These are phyloP conservation scores for Fusarium drepaniforme DNA, from an alignment of 2,329 filamentous ascomycete genomes.

Conservation along the genomic window DNA sequence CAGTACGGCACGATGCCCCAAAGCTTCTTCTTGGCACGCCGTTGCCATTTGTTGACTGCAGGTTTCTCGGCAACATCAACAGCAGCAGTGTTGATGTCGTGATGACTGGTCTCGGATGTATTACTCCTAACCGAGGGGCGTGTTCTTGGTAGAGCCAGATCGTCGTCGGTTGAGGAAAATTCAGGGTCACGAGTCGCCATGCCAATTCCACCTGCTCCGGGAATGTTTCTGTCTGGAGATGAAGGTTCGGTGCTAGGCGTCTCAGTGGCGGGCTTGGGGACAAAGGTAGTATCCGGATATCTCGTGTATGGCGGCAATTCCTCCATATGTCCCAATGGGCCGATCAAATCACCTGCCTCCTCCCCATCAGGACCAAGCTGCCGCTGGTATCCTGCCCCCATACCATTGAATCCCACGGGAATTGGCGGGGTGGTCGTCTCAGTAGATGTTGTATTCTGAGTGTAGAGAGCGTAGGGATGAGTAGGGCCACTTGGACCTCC, in stretches of 20 bases:
- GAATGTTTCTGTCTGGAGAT: slow-evolving; percentile 47
- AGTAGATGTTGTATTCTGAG: slow-evolving; percentile 74
- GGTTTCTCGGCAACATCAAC: slow-evolving; percentile 61
- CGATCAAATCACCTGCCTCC: slow-evolving; percentile 88
- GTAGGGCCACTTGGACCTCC: slow-evolving; percentile 75
- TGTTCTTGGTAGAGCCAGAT: slow-evolving; percentile 63
- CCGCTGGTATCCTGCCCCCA: slow-evolving; percentile 75
- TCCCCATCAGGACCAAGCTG: slow-evolving; percentile 84
- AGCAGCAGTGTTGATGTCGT: slow-evolving; percentile 67
- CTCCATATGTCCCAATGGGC: slow-evolving; percentile 89
- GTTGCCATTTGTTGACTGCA: slow-evolving; percentile 63
- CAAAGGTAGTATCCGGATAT: slow-evolving; percentile 82
- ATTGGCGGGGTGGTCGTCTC: slow-evolving; percentile 64
- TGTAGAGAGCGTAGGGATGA: slow-evolving; percentile 89
- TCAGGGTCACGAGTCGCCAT: slow-evolving; percentile 72
- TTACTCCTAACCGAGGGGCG: slow-evolving; percentile 64
- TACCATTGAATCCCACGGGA: slow-evolving; percentile 81
- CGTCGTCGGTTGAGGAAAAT: slow-evolving; percentile 68
- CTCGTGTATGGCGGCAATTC: slow-evolving; percentile 92
- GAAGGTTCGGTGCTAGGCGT: slow-evolving; percentile 24
- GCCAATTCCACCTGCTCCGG: slow-evolving; percentile 72
- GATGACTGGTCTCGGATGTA: slow-evolving; percentile 62
- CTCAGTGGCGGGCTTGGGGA: slow-evolving; percentile 35
- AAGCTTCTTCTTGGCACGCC: slow-evolving; percentile 64
- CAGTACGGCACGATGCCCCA: slow-evolving; percentile 73